Percentiles rank a stretch among this genome's conserved stretches.
These are phyloP conservation scores for Ogataea degrootiae DNA, from an alignment of 805 yeast species.

Conservation along the genomic window DNA sequence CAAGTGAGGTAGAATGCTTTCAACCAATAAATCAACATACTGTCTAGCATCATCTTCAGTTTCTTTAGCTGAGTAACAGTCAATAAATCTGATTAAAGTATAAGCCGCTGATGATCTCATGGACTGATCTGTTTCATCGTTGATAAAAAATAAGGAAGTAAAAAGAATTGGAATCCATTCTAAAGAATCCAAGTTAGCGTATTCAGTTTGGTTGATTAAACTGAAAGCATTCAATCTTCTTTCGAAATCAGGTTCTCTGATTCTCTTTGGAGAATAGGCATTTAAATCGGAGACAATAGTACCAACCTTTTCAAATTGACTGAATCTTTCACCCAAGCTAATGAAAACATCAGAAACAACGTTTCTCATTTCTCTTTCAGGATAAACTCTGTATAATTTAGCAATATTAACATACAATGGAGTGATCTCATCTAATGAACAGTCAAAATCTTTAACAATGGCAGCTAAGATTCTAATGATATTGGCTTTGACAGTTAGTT, in stretches of 20 bases:
- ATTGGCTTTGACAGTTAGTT: conserved; percentile 47
- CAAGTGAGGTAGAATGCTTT: conserved; percentile 58
- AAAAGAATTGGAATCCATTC: conserved; percentile 83
- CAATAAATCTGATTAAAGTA: conserved; percentile 60
- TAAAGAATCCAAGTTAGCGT: conserved; percentile 35
- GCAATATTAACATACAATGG: conserved; percentile 27
- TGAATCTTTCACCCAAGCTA: conserved; percentile 51
- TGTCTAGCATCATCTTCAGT: conserved; percentile 24
- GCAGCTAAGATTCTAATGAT: conserved; percentile 54
- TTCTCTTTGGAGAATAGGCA: conserved; percentile 54
- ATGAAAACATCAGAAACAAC: conserved; percentile 56
- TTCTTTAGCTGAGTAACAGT: conserved; percentile 37
- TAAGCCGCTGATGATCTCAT: conserved; percentile 73
- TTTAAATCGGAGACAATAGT: conserved; percentile 60
- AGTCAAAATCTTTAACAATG: conserved; percentile 48
- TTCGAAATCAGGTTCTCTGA: conserved; percentile 78
- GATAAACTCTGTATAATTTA: conserved; percentile 50
- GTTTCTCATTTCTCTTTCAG: conserved; percentile 58
- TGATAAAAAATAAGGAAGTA: conserved; percentile 63
- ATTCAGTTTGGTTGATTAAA: conserved; percentile 53
- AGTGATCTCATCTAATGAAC: conserved; percentile 45
- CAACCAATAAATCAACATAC: conserved; percentile 41
- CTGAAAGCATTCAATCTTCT: conserved; percentile 66
- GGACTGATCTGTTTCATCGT: conserved; percentile 75
- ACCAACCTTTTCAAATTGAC: conserved; percentile 41